phyloP scores from a whole-genome alignment of 345 rosid species.

The Eucalyptus dawsonii region DNA sequence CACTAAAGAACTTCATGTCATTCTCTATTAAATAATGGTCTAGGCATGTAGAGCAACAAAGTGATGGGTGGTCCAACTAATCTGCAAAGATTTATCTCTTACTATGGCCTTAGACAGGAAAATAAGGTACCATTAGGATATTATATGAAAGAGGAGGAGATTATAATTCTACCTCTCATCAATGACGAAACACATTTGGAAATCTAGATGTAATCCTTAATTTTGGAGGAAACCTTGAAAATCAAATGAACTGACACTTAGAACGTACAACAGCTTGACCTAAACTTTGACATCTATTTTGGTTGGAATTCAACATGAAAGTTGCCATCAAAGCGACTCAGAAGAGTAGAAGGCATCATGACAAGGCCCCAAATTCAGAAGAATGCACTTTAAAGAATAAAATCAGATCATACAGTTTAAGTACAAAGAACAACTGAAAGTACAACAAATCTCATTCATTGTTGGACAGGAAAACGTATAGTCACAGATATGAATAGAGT shows the following conservation, averaged over 20 bases:
- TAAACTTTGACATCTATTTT: not conserved
- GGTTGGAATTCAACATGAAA: not conserved
- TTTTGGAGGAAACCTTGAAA: not conserved
- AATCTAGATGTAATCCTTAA: not conserved
- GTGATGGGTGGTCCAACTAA: not conserved
- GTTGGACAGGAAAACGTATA: not conserved
- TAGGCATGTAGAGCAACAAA: not conserved
- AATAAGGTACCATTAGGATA: not conserved
- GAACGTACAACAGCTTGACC: not conserved
- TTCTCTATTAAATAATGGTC: not conserved
- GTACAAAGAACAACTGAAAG: not conserved
- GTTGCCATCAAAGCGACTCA: not conserved
- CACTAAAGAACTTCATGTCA: not conserved
- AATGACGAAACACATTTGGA: not conserved
- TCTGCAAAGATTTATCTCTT: not conserved
- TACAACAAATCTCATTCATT: not conserved
- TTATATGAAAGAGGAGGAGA: not conserved
- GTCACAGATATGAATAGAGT: not conserved
- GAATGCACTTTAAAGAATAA: not conserved
- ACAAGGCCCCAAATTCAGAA: not conserved
- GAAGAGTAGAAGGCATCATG: not conserved
- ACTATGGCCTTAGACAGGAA: not conserved
- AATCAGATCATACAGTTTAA: not conserved
- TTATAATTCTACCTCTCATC: not conserved
- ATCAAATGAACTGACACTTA: not conserved